Percentiles rank a stretch among this genome's conserved stretches.
These are phyloP conservation scores for Platanthera zijinensis DNA, from an alignment of 106 monocot species.

Conservation along the genomic window DNA sequence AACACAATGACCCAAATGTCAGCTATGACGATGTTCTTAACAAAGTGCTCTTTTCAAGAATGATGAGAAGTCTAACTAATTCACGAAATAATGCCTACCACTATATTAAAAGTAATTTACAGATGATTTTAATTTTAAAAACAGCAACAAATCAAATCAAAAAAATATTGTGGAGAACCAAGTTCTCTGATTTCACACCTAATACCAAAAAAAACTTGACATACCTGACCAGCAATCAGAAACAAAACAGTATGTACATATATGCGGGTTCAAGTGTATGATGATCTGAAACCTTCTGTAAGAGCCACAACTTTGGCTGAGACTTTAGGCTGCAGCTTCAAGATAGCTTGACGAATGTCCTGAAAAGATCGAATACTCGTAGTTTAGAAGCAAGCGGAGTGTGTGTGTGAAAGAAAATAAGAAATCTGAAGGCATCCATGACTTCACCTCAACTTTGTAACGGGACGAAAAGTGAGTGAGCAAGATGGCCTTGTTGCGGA, in stretches of 20 bases:
- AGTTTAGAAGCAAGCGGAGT: not conserved
- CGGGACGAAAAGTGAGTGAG: constrained; percentile 96
- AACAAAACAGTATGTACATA: not conserved
- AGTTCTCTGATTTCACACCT: not conserved
- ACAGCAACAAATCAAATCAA: not conserved
- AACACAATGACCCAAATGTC: too few relatives aligned
- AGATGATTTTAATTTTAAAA: not conserved
- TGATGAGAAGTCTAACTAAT: not conserved
- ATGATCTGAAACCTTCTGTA: constrained; percentile 91
- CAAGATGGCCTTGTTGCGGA: constrained; percentile 80
- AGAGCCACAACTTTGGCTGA: constrained; percentile 74
- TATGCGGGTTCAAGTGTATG: constrained; percentile 18
- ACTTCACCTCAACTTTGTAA: constrained; percentile 72
- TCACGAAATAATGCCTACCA: not conserved
- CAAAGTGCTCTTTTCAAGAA: too few relatives aligned
- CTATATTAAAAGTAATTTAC: not conserved
- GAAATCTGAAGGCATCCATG: not conserved
- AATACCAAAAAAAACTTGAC: not conserved
- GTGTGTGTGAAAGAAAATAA: not conserved
- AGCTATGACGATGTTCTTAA: too few relatives aligned
- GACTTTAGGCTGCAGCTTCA: constrained; percentile 65
- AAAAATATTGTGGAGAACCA: not conserved
- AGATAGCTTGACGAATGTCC: constrained; percentile 78
- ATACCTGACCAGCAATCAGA: not conserved
- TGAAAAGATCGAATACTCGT: constrained; percentile 17